These are phyloP conservation scores for Lasiosphaeriaceae sp. DNA, from an alignment of 495 filamentous ascomycete genomes.

Conservation along the genomic window DNA sequence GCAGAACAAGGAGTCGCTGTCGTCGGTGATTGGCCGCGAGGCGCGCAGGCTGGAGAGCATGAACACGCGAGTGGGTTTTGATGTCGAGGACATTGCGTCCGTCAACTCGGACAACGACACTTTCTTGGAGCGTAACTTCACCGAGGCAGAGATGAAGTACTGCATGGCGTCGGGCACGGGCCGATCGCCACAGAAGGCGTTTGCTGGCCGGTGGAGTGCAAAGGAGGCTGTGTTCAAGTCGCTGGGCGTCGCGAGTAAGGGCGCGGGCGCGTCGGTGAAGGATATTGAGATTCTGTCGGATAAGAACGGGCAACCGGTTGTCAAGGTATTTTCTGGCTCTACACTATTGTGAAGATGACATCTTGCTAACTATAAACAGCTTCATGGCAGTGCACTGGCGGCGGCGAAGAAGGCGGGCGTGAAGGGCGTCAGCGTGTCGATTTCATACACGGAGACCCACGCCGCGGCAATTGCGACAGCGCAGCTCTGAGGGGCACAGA, in stretches of 20 bases:
- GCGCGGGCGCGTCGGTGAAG: slow-evolving; percentile 82
- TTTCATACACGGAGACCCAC: slow-evolving; percentile 89
- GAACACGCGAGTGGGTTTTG: slow-evolving; percentile 85
- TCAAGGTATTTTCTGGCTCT: slow-evolving; percentile 61
- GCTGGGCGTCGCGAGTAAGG: slow-evolving; percentile 80
- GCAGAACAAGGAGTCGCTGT: slow-evolving; percentile 59
- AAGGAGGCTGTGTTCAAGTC: slow-evolving; percentile 99
- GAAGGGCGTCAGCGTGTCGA: slow-evolving; percentile 83
- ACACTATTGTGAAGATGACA: neutral
- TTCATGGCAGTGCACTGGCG: slow-evolving; percentile 76
- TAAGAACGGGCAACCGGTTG: slow-evolving; percentile 74
- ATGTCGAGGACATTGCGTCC: slow-evolving; percentile 79
- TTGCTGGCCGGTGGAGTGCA: slow-evolving; percentile 90
- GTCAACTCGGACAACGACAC: slow-evolving; percentile 91
- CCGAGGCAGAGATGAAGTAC: slow-evolving; percentile 72
- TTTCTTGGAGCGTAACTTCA: slow-evolving; percentile 95
- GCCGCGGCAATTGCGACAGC: slow-evolving; percentile 79
- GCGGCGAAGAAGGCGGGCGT: slow-evolving; percentile 81
- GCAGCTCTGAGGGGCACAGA: slow-evolving; percentile 19
- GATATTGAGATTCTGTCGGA: slow-evolving; percentile 90
- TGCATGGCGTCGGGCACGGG: slow-evolving; percentile 65
- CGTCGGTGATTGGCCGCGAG: slow-evolving; percentile 51
- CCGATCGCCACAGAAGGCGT: slow-evolving; percentile 68
- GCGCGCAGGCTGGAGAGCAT: slow-evolving; percentile 63
- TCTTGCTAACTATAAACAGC: slow-evolving; percentile 54